Evolutionary conservation across 257 asterid genomes (phyloP).

Genomic region (Gentiana straminea): DNA sequence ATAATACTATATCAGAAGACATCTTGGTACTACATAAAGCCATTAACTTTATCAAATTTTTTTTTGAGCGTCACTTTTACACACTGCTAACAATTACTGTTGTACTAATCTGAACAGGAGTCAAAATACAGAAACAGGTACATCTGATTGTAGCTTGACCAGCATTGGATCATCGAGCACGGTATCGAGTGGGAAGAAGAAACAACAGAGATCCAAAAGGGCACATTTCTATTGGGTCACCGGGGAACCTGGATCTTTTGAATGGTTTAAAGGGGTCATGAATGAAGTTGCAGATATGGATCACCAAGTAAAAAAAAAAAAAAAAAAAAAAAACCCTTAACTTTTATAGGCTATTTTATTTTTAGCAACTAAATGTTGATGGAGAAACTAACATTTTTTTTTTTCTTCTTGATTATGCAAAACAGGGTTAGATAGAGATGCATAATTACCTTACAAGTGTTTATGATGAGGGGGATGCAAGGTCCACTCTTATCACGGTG

Average conservation of each 20-base stretch:
- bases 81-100: too few relatives aligned
- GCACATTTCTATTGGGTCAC: constrained; percentile 94
- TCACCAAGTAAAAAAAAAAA: constrained; percentile 40
- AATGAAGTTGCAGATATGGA: constrained; percentile 90
- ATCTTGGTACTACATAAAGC: constrained; percentile 25
- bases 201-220: constrained; percentile 33
- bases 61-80: too few relatives aligned
- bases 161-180: constrained; percentile 53
- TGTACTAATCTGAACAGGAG: constrained; percentile 28
- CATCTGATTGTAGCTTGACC: constrained; percentile 68
- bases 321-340: too few relatives aligned
- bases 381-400: neutral
- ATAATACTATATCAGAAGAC: constrained; percentile 60
- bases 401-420: constrained; percentile 8
- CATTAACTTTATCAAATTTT: too few relatives aligned
- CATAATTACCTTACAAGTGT: constrained; percentile 89
- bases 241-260: constrained; percentile 84
- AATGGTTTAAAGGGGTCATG: constrained; percentile 97
- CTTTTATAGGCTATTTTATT: neutral
- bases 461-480: constrained; percentile 92
- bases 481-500: constrained; percentile 92
- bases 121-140: constrained; percentile 51
- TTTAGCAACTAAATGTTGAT: neutral
- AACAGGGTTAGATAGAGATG: constrained; percentile 91
- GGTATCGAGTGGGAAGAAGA: constrained; percentile 44